Evolutionary conservation across 306 rosid species (phyloP), one percentile per base, ranked within the genome.

Genomic region (Quercus gilva): DNA sequence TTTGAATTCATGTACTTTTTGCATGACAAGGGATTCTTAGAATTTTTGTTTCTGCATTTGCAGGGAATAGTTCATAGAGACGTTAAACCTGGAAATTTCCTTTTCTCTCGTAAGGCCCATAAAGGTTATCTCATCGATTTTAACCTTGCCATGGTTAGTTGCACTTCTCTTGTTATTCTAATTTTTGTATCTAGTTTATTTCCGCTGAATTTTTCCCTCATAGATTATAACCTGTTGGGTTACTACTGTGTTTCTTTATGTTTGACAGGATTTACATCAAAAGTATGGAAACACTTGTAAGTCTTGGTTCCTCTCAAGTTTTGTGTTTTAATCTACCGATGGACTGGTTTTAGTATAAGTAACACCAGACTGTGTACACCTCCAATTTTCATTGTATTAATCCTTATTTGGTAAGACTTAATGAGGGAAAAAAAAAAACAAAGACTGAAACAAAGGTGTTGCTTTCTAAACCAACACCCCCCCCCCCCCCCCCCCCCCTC

Each of bases 71-170:
- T 89, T 55, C 97, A 94, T 64, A 85, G 98, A 81, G 98, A 94
- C 83, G 85, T 94, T 74, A 94, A 92, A 84, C 98, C 98, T 72
- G 98, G 98, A n/a, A 94, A 94, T 76, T 94, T 94, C 80, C 98
- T 94, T 63, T 94, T 92, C 84, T 92, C 94, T 65, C 86, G 89
- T 55, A 90, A 85, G 83, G 85, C 85, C 60, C 89, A 67, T 79
- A 89, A 92, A 74, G 98, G 98, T 69, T 92, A 90, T 83, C 96
- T 94, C 69, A 90, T 94, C 63, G 98, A 94, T 83, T 94, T 94
- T 84, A 94, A 94, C 80, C 97, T 92, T 78, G 96, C 98, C 63
- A 68, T 86, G 98, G 98, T 94, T 79, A 78, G 89, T 73, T 37
- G 51, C 69, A 70, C 75, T 78, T 82, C 55, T 61, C 73, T 35